Conservation (phyloP, 345 rosid genomes). For the Populus ilicifolia region DNA sequence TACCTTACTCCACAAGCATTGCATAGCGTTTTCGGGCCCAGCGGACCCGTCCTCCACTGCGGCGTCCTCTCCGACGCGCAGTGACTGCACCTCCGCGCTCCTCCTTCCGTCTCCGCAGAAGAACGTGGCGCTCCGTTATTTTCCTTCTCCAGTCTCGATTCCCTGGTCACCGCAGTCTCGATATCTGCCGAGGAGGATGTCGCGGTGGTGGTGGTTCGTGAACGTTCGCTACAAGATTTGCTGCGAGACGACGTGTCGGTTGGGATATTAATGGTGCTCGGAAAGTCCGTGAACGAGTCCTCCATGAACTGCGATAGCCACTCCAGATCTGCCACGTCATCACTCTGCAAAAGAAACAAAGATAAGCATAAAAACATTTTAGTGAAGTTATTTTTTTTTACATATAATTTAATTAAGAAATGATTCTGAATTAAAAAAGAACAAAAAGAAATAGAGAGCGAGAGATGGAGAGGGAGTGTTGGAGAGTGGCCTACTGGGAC, state of each 20-base stretch:
- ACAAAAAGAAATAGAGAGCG: background rate
- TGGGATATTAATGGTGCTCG: conserved; percentile 30
- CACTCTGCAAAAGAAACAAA: conserved; percentile 37
- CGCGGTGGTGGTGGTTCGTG: conserved; percentile 37
- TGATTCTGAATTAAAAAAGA: background rate
- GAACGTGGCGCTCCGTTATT: conserved; percentile 2
- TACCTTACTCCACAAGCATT: conserved; percentile 81
- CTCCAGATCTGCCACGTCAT: conserved; percentile 80
- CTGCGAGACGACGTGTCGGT: conserved; percentile 33
- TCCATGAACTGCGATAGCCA: conserved; percentile 80
- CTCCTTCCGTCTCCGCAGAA: conserved; percentile 35
- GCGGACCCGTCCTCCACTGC: conserved; percentile 81
- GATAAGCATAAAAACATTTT: background rate
- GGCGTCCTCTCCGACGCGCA: conserved; percentile 86
- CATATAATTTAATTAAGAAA: background rate
- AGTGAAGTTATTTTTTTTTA: background rate
- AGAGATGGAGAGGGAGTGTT: too few relatives aligned
- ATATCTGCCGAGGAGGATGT: conserved; percentile 20
- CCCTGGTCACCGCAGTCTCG: conserved; percentile 19
- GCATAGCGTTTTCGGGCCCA: conserved; percentile 74
- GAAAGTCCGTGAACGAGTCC: conserved; percentile 61
- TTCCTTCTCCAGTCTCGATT: conserved; percentile 37
- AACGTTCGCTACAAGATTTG: conserved; percentile 53
- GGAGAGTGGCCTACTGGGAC: conserved; percentile 43
- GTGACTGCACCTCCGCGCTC: conserved; percentile 56